Percentiles rank a stretch among this genome's conserved stretches.
Conservation (phyloP, 805 yeast genomes). For the Pichia californica region DNA sequence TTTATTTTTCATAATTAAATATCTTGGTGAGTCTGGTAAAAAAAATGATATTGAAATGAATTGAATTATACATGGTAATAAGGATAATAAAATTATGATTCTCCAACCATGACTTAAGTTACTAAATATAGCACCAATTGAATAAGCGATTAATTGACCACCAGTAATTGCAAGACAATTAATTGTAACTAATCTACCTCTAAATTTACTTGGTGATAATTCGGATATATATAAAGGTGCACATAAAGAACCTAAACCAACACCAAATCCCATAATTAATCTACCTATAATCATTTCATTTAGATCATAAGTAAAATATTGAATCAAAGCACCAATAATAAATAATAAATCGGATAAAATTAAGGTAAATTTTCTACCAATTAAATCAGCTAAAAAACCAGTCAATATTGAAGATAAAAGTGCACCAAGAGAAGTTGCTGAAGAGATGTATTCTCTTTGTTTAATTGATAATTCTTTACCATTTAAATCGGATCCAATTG, state of each 20-base stretch:
- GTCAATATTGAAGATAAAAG: slow-evolving; percentile 43
- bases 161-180: slow-evolving; percentile 51
- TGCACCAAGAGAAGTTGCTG: slow-evolving; percentile 53
- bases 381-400: slow-evolving; percentile 42
- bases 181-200: slow-evolving; percentile 47
- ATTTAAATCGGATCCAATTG: slow-evolving; percentile 41
- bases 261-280: slow-evolving; percentile 48
- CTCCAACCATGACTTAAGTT: slow-evolving; percentile 44
- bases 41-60: slow-evolving; percentile 39
- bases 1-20: slow-evolving; percentile 39
- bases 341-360: slow-evolving; percentile 42
- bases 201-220: slow-evolving; percentile 44
- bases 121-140: slow-evolving; percentile 44
- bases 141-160: slow-evolving; percentile 50
- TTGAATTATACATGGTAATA: slow-evolving; percentile 46
- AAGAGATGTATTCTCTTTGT: slow-evolving; percentile 59
- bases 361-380: slow-evolving; percentile 42
- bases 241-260: slow-evolving; percentile 48
- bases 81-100: slow-evolving; percentile 42
- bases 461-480: slow-evolving; percentile 58
- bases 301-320: slow-evolving; percentile 37
- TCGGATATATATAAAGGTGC: slow-evolving; percentile 51
- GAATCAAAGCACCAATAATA: slow-evolving; percentile 42
- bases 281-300: slow-evolving; percentile 48
- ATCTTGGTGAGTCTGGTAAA: slow-evolving; percentile 52